Evolutionary conservation across 163 green algal species (phyloP).

Genomic region (Coccomyxa subellipsoidea): DNA sequence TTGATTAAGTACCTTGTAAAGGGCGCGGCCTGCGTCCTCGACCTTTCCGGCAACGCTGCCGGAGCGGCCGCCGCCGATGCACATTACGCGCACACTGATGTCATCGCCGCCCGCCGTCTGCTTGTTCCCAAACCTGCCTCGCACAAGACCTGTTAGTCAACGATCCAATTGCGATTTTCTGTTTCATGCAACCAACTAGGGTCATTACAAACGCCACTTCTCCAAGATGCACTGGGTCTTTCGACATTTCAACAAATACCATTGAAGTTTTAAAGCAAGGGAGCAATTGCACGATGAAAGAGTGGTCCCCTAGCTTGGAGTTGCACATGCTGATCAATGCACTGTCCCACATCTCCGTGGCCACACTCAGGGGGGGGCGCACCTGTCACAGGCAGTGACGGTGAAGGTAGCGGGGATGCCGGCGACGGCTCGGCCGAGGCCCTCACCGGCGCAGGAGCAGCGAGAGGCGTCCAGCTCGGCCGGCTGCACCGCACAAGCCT

Average conservation of each 20-base stretch:
- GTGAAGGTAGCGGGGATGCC: conserved; percentile 32
- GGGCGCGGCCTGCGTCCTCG: conserved; percentile 20
- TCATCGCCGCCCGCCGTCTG: conserved; percentile 20
- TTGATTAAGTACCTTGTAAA: conserved; percentile 16
- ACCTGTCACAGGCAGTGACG: conserved; percentile 26
- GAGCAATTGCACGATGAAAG: too few species aligned
- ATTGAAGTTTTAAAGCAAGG: too few species aligned
- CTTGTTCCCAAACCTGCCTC: conserved; percentile 23
- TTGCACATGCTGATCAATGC: too few species aligned
- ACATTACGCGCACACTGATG: neutral
- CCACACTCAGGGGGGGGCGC: neutral
- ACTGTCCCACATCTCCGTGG: too few species aligned
- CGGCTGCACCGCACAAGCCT: conserved; percentile 5
- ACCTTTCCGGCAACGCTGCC: conserved; percentile 3
- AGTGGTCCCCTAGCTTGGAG: too few species aligned
- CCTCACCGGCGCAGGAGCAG: conserved; percentile 13
- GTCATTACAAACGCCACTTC: too few species aligned
- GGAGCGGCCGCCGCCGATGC: neutral
- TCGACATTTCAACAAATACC: too few species aligned
- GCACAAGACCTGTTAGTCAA: neutral
- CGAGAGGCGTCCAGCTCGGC: neutral
- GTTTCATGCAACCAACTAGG: too few species aligned
- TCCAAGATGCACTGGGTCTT: too few species aligned
- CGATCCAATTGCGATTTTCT: neutral
- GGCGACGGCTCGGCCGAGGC: conserved; percentile 20